Percentiles rank a stretch among this genome's conserved stretches.
Evolutionary conservation across 108 stramenopile genomes (phyloP).

Genomic region (Fistulifera pelliculosa): DNA sequence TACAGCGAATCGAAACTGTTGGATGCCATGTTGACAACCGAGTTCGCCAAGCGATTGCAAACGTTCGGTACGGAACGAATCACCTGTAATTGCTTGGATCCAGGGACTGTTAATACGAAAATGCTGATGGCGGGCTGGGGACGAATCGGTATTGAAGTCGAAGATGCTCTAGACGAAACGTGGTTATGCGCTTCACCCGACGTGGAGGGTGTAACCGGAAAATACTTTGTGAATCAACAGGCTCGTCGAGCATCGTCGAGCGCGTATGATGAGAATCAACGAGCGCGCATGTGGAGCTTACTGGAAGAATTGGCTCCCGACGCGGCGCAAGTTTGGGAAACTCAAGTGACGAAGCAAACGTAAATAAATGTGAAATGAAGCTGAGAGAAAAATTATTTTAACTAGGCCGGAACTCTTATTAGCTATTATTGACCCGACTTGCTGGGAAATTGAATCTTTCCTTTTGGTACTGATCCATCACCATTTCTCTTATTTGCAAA

Average conservation of each 20-base stretch:
- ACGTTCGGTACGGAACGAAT: slow-evolving; percentile 16
- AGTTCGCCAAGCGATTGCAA: slow-evolving; percentile 43
- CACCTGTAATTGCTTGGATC: slow-evolving; percentile 62
- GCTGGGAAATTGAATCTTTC: background rate
- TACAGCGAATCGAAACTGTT: slow-evolving; percentile 76
- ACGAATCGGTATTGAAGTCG: slow-evolving; percentile 58
- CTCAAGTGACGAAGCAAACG: background rate
- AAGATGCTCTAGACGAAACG: slow-evolving; percentile 21
- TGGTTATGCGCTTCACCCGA: slow-evolving; percentile 20
- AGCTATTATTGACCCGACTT: too few relatives aligned
- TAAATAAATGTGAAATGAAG: background rate
- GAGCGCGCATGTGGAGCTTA: slow-evolving; percentile 22
- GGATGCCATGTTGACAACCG: slow-evolving; percentile 55
- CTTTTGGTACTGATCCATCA: slow-evolving; percentile 4
- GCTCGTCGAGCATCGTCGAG: slow-evolving; percentile 10
- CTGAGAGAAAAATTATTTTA: background rate
- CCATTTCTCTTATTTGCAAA: slow-evolving; percentile 42
- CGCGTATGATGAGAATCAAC: slow-evolving; percentile 21
- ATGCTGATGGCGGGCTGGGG: slow-evolving; percentile 92
- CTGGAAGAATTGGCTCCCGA: slow-evolving; percentile 22
- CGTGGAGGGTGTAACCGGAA: slow-evolving; percentile 17
- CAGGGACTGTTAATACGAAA: slow-evolving; percentile 92
- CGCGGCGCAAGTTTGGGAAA: slow-evolving; percentile 22
- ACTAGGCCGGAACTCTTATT: too few relatives aligned
- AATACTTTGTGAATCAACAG: slow-evolving; percentile 20